Evolutionary conservation across 257 asterid genomes (phyloP).

Genomic region (Fraxinus anomala): DNA sequence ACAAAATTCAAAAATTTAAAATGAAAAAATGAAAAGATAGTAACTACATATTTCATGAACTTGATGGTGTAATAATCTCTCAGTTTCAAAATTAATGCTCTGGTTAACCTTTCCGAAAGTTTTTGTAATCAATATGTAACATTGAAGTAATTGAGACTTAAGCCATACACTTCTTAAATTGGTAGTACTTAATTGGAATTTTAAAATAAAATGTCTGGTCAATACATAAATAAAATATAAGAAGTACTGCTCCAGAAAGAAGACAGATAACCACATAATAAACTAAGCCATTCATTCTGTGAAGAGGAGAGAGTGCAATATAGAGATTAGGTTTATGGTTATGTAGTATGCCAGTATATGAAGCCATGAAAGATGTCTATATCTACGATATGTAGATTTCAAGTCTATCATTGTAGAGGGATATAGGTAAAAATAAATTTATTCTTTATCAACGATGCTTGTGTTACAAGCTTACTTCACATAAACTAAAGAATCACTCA

Average conservation of each 20-base stretch:
- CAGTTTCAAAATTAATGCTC: too few relatives aligned
- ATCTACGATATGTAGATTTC: too few relatives aligned
- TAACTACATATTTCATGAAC: background rate
- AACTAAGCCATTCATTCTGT: background rate
- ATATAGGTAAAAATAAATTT: too few relatives aligned
- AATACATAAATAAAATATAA: too few relatives aligned
- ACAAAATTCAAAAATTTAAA: too few relatives aligned
- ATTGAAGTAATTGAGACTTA: background rate
- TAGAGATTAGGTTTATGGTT: background rate
- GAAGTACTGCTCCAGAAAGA: background rate
- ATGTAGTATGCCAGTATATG: background rate
- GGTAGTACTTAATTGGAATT: background rate
- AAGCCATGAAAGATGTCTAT: background rate
- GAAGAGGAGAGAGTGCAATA: background rate
- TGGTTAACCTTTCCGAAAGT: background rate
- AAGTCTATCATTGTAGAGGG: too few relatives aligned
- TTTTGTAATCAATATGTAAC: background rate
- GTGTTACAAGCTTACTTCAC: background rate
- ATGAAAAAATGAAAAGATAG: background rate
- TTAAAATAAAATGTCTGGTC: background rate
- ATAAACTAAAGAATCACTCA: background rate
- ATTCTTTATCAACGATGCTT: background rate
- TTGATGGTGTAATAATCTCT: background rate
- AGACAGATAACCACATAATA: background rate
- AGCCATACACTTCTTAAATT: background rate